Base-by-base conservation (phyloP, 768 basidiomycete genomes). In the Melanogaster broomeanus region DNA sequence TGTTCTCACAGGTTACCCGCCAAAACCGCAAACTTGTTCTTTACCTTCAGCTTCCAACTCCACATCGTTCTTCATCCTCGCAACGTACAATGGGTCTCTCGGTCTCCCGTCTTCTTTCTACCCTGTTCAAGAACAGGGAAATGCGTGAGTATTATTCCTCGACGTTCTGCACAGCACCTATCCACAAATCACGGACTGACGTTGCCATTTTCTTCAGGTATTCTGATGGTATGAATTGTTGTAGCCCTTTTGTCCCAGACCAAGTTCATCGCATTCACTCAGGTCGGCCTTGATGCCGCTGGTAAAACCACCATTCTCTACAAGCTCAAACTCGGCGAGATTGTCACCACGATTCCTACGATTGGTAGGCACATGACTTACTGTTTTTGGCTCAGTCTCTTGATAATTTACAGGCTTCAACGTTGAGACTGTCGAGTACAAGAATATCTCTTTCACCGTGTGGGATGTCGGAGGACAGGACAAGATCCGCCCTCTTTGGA, bases 381-480 rank as follows among this genome's bases (percentile, higher is more conserved):
- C 35, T 37, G 16, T 40, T 42, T 22, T 38, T 33, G 11, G 33
- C 16, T 27, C 18, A 22, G 7, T 27, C 42, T 53, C 53, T 48
- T 58, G 44, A 62, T 65, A 52, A 62, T 25, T n/a, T 35, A 21
- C 60, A 98, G 97, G 97, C 53, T 99, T 99, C 82, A 99, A 99
- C 71, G 97, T 99, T 63, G 97, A 99, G 82, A 98, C 97, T 55
- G 97, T 99, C 61, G 96, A 98, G 74, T 98, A 99, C 79, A 98
- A 98, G 84, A 99, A 98, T 81, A 98, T 98, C 60, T 97, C 94
- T 22, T 99, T 99, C 85, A 99, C 96, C 21, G 97, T 98, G 41
- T 98, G 97, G 97, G 97, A 99, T 77, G 97, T 99, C 58, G 97
- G 97, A 84, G 97, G 96, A 65, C 96, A 99, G 78, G 96, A 99